Base-by-base conservation (phyloP, 495 filamentous ascomycete genomes). In the Penicillium paradoxum region DNA sequence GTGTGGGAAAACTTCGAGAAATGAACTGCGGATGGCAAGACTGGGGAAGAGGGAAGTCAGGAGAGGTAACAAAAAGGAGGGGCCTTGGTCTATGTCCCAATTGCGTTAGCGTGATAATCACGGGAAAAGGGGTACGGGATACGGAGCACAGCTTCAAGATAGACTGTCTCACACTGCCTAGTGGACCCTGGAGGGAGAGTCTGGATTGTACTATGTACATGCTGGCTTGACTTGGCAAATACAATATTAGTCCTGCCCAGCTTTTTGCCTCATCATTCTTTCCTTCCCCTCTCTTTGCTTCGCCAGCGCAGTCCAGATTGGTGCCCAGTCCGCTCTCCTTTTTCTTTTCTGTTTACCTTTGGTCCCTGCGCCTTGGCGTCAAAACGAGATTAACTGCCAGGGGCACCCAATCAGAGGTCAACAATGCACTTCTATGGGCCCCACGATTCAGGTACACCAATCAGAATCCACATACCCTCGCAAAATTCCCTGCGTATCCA, bases 1-100 rank as follows among this genome's bases (percentile, higher is more conserved):
- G 71, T 75, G 72, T 62, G 61, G 65, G 67, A 72, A 71, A 62
- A 61, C 60, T 65, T 63, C 61, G 47, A 46, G 9, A 49, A 27
- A 40, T 42, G 49, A 49, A 53, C 46, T 56, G 50, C 37, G 57
- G 49, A 49, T 52, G 44, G 48, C 50, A 52, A 62, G 49, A 51
- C 49, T 51, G 63, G 53, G 58, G 63, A 65, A 53, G 52, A 45
- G 60, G 45, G 49, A 42, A 48, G 43, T 41, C 32, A 58, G 54
- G 47, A 56, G 53, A 57, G 53, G 50, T 53, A 42, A 47, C 56
- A 61, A 60, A 59, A 55, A 56, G 51, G 55, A 54, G 53, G 57
- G 54, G 32, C 43, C 9, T 30, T 36, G 45, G 53, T 45, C n/a
- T 7, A 39, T 39, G 49, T 32, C 46, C 50, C 21, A 49, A 56